A percentile compares a stretch with the other conserved stretches of the same genome.
phyloP scores from a whole-genome alignment of 768 basidiomycete species.

The Termitomyces sp. region DNA sequence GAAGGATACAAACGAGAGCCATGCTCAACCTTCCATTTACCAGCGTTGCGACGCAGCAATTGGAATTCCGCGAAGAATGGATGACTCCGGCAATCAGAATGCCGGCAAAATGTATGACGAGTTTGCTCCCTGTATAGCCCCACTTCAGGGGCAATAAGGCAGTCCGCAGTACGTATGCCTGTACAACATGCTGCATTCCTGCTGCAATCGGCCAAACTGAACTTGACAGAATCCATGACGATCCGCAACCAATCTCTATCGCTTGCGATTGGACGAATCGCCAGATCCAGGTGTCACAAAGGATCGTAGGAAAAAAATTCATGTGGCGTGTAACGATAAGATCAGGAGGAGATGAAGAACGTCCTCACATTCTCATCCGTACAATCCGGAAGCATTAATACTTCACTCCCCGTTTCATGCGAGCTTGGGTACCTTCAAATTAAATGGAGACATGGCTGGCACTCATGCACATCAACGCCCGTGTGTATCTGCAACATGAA shows the following conservation, averaged over 20 bases:
- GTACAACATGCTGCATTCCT: constrained; percentile 2
- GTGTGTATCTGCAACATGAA: constrained; percentile 3
- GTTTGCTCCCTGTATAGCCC: not conserved
- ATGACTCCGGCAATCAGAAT: not conserved
- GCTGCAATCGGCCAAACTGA: not conserved
- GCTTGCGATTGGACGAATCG: not conserved
- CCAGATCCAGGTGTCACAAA: not conserved
- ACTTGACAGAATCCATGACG: constrained; percentile 3
- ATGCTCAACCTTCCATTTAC: not conserved
- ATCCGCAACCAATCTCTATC: not conserved
- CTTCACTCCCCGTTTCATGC: not conserved
- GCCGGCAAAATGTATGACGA: not conserved
- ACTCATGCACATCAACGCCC: not conserved
- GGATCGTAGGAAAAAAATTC: not conserved
- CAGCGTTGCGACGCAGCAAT: not conserved
- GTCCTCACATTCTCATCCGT: not conserved
- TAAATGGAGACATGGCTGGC: not conserved
- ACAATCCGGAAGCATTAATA: not conserved
- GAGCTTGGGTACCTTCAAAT: not conserved
- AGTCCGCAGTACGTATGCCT: not conserved
- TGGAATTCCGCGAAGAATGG: not conserved
- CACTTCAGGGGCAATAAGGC: not conserved
- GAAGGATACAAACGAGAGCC: not conserved
- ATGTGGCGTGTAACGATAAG: constrained; percentile 3
- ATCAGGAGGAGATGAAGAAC: not conserved